phyloP scores from a whole-genome alignment of 164 flowering plant genomes.

The Chloranthus sessilifolius region DNA sequence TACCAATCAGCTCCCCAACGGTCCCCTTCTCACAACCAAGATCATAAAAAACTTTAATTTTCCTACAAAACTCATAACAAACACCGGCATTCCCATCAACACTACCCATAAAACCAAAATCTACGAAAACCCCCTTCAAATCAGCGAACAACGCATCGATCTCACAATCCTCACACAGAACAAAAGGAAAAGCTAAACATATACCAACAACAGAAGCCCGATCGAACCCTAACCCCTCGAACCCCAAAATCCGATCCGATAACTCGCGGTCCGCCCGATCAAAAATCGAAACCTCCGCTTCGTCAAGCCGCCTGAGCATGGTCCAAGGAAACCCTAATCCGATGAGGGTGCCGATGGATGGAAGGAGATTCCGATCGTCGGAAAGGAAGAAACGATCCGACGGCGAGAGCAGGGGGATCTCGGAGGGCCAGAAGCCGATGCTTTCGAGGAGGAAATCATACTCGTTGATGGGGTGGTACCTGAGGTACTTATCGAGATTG shows the following conservation, averaged over 20 bases:
- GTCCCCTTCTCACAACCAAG: slow-evolving; percentile 49
- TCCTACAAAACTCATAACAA: slow-evolving; percentile 54
- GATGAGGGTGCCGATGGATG: slow-evolving; percentile 35
- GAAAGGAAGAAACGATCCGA: slow-evolving; percentile 37
- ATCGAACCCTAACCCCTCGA: slow-evolving; percentile 39
- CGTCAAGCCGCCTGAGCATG: slow-evolving; percentile 47
- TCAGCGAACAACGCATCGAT: slow-evolving; percentile 37
- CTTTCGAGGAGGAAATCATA: slow-evolving; percentile 65
- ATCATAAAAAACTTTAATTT: slow-evolving; percentile 49
- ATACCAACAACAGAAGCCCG: slow-evolving; percentile 35
- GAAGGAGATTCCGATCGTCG: slow-evolving; percentile 28
- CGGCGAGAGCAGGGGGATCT: slow-evolving; percentile 31
- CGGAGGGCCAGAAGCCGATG: slow-evolving; percentile 40
- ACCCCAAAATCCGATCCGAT: slow-evolving; percentile 20
- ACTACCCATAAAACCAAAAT: slow-evolving; percentile 30
- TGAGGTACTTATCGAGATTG: slow-evolving; percentile 36
- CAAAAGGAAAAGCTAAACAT: slow-evolving; percentile 57
- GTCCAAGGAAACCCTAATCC: slow-evolving; percentile 67
- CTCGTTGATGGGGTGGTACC: slow-evolving; percentile 69
- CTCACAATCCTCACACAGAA: slow-evolving; percentile 30
- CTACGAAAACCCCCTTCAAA: slow-evolving; percentile 44
- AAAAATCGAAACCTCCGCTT: slow-evolving; percentile 42
- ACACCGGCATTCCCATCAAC: slow-evolving; percentile 46
- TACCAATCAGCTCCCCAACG: slow-evolving; percentile 42
- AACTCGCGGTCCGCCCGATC: slow-evolving; percentile 19